Base-by-base conservation (phyloP, 2,329 filamentous ascomycete genomes). In the Dissoconium aciculare region DNA sequence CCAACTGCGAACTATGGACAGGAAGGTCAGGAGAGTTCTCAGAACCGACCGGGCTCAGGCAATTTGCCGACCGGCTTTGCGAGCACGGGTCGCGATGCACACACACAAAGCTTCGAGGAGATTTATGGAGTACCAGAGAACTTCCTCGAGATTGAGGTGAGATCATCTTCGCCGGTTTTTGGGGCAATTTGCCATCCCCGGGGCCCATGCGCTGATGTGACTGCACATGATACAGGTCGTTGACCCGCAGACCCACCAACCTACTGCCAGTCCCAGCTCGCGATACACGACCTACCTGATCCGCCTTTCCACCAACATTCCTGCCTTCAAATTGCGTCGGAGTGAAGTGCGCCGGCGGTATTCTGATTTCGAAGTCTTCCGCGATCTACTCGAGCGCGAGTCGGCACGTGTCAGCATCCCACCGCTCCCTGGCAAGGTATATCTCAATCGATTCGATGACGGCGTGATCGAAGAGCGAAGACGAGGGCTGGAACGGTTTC, bases 231-330 rank as follows among this genome's bases (percentile, higher is more conserved):
- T 11, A 21, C 56, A 92, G 84, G 83, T 95, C 47, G 79, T 79
- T 54, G 89, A 89, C 56, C 89, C 89, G 17, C 78, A 84, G 60
- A 93, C 85, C 15, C 83, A 92, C 59, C 89, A 91, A 55, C 84
- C 89, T 52, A 87, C 85, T 42, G 35, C 52, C 15, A 49, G 44
- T 11, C 52, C 52, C 19, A 47, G 41, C 12, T 52, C 49, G 8
- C 81, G 89, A 46, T 95, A 95, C 66, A 98, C 89, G 32, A 89
- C 91, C 60, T 98, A 95, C 67, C 85, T 95, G 60, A 94, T 98
- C 53, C 71, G 92, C 48, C 93, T 89, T 65, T 78, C 81, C 49
- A 98, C 89, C 60, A 98, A 98, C 63, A 98, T 98, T 53, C 89
- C 89, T 35, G 85, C 89, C 47, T 98, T 98, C 71, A 95, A 95